Evolutionary conservation across 2,329 filamentous ascomycete species (phyloP), one percentile per base, ranked within the genome.

Genomic region (Fusarium sterilihyphosum): DNA sequence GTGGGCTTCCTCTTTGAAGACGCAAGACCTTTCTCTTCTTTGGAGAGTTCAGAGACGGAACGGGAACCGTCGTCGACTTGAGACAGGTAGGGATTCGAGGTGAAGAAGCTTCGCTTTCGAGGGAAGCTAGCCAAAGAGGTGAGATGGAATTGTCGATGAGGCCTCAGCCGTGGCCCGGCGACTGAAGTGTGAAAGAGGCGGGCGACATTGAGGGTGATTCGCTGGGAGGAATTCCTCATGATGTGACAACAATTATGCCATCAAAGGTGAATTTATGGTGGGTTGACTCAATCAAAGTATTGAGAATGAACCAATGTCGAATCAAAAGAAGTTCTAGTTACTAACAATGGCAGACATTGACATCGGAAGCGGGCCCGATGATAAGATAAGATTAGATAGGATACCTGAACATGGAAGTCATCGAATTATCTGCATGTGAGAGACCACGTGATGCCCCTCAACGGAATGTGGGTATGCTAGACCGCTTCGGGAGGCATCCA

Each of bases 71-170:
- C 80, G 62, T 77, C 78, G 80, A 84, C 79, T 50, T 85, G 82
- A 22, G 85, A 86, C 16, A 91, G 82, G 68, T 86, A 85, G 5
- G 89, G 85, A 76, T 90, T 92, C 31, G 91, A 92, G 18, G 91
- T 92, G 81, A 92, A 93, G 81, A 93, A 92, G 78, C 83, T 85
- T 69, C 89, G 88, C 73, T 88, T 89, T 65, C 88, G 87, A 17
- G 89, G 88, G n/a, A 85, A 75, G 56, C 80, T 78, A 14, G 82
- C 78, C 4, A 84, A 64, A 5, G 84, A 80, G 46, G 85, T 86
- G 69, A 86, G 81, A 81, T 89, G 87, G 71, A 90, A 87, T 64
- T 79, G 78, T 35, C 84, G 82, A 53, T 75, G 69, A 16, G 80
- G 78, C 37, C 77, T 73, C 37, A 80, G 79, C 29, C 79, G 75